Conservation (phyloP, 805 yeast species). For the Ogataea parapolymorpha region DNA sequence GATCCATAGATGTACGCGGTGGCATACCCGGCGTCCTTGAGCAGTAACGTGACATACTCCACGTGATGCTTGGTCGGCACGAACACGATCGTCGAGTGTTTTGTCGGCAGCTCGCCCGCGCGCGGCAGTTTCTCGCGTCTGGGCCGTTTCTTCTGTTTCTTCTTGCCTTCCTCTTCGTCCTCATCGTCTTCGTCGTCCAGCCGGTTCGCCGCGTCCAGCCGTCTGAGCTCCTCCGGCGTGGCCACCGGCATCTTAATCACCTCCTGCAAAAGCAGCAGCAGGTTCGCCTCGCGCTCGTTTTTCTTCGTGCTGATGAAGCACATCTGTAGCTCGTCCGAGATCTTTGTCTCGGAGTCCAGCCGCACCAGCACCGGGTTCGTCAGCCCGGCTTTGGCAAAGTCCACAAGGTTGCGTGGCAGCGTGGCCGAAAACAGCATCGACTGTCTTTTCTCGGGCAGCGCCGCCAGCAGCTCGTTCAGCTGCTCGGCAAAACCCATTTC, state of each 20-base stretch:
- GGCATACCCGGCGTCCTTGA: conserved; percentile 78
- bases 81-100: conserved; percentile 83
- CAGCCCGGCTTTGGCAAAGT: conserved; percentile 96
- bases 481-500: conserved; percentile 97
- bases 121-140: conserved; percentile 63
- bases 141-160: conserved; percentile 33
- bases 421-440: conserved; percentile 93
- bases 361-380: conserved; percentile 89
- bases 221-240: conserved; percentile 60
- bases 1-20: conserved; percentile 90
- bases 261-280: conserved; percentile 73
- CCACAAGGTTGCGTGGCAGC: conserved; percentile 85
- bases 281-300: conserved; percentile 85
- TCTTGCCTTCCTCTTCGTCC: conserved; percentile 35
- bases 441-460: conserved; percentile 81
- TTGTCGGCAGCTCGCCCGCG: conserved; percentile 82
- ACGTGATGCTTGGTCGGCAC: conserved; percentile 98
- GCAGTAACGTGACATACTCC: conserved; percentile 73
- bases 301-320: conserved; percentile 76
- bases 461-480: conserved; percentile 79
- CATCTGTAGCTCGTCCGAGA: conserved; percentile 89
- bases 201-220: conserved; percentile 46
- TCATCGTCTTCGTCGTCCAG: conserved; percentile 54
- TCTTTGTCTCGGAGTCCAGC: conserved; percentile 86
- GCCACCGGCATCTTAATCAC: conserved; percentile 83